Evolutionary conservation across 805 yeast genomes (phyloP).

Genomic region (Pichia heedii): DNA sequence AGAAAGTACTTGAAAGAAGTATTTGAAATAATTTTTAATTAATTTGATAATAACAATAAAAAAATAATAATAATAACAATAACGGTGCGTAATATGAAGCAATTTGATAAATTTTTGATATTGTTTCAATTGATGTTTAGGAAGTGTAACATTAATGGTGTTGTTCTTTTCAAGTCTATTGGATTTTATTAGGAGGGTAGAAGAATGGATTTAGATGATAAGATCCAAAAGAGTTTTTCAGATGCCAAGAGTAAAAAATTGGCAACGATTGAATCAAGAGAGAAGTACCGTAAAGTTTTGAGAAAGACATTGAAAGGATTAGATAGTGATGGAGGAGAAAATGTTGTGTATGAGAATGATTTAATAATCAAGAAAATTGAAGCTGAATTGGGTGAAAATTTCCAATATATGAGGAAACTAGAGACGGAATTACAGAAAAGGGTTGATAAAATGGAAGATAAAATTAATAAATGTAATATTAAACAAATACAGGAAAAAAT

Average conservation of each 20-base stretch:
- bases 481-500: constrained; percentile 41
- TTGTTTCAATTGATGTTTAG: too few relatives aligned
- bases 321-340: constrained; percentile 7
- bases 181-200: too few relatives aligned
- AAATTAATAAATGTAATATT: constrained; percentile 7
- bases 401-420: constrained; percentile 11
- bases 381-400: constrained; percentile 11
- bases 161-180: too few relatives aligned
- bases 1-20: too few relatives aligned
- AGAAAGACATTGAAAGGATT: constrained; percentile 2
- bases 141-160: too few relatives aligned
- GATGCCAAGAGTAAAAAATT: background rate
- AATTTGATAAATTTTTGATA: too few relatives aligned
- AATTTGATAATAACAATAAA: too few relatives aligned
- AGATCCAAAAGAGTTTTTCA: background rate
- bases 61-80: too few relatives aligned
- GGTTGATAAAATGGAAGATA: constrained; percentile 7
- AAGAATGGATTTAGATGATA: background rate
- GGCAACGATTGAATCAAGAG: background rate
- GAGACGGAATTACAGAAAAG: constrained; percentile 1
- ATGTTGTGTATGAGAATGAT: constrained; percentile 22
- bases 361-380: constrained; percentile 19
- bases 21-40: too few relatives aligned
- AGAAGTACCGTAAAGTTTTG: constrained; percentile 5
- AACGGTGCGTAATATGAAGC: too few relatives aligned